phyloP scores from a whole-genome alignment of 2,329 filamentous ascomycete species.

The Thermothelomyces thermophilus region DNA sequence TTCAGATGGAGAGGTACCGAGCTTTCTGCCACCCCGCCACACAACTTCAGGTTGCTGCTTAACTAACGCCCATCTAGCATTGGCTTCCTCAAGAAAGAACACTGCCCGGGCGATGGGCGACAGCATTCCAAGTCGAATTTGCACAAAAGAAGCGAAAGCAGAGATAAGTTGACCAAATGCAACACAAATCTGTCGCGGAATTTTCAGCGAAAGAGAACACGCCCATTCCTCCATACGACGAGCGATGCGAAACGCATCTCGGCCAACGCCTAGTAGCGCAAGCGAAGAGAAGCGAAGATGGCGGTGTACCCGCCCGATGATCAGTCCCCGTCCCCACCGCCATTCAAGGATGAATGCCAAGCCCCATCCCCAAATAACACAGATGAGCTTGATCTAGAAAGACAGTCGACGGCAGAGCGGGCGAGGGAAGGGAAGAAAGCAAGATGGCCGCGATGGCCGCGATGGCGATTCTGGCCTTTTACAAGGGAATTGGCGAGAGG shows the following conservation, averaged over 20 bases:
- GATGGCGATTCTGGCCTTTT: not conserved
- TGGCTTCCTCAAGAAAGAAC: not conserved
- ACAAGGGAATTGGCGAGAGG: not conserved
- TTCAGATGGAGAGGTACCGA: not conserved
- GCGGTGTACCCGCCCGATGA: constrained; percentile 2
- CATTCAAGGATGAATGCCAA: not conserved
- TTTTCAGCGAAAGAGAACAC: not conserved
- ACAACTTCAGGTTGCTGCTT: not conserved
- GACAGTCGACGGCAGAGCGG: not conserved
- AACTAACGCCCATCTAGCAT: not conserved
- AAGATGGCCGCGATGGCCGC: not conserved
- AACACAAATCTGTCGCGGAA: not conserved
- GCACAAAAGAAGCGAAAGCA: not conserved
- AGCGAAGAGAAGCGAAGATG: constrained; percentile 3
- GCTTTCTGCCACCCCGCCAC: not conserved
- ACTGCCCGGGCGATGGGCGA: not conserved
- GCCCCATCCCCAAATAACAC: not conserved
- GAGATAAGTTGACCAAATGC: not conserved
- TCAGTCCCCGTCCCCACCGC: not conserved
- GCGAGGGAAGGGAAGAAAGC: not conserved
- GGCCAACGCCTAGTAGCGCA: not conserved
- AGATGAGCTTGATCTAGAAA: not conserved
- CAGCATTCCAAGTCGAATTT: not conserved
- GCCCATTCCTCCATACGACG: not conserved
- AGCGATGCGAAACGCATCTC: not conserved